Percentiles rank a stretch among this genome's conserved stretches.
Evolutionary conservation across 305 asterid genomes (phyloP).

Genomic region (Plantago lanceolata): DNA sequence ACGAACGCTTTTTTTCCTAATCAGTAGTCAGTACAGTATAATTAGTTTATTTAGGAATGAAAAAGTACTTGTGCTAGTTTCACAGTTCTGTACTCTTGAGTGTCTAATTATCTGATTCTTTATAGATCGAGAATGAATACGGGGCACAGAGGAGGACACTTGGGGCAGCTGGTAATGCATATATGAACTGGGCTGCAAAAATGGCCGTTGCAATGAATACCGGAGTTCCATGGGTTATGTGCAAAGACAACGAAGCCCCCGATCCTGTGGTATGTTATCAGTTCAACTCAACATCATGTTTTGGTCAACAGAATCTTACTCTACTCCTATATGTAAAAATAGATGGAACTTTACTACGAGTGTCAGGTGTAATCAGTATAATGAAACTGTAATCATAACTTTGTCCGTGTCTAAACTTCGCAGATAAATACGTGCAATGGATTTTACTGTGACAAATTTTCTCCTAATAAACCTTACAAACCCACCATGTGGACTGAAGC

Average conservation of each 20-base stretch:
- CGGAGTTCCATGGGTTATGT: conserved; percentile 72
- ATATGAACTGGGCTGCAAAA: conserved; percentile 57
- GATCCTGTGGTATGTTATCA: conserved; percentile 45
- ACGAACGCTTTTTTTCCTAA: neutral
- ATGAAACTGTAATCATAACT: neutral
- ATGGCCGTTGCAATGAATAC: conserved; percentile 60
- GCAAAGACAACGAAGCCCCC: conserved; percentile 68
- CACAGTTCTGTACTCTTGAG: neutral
- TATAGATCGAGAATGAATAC: conserved; percentile 63
- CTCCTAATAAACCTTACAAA: conserved; percentile 66
- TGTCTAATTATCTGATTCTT: neutral
- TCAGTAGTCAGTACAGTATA: too few relatives aligned
- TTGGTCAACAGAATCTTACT: neutral
- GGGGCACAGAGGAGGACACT: conserved; percentile 40
- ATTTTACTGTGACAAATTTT: conserved; percentile 49
- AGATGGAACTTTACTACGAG: neutral
- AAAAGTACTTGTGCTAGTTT: neutral
- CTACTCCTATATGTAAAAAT: neutral
- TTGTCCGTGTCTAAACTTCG: conserved; percentile 1
- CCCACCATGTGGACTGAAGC: conserved; percentile 70
- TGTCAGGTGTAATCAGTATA: neutral
- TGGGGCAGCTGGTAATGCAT: conserved; percentile 50
- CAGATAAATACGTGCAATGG: conserved; percentile 72
- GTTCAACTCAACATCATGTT: neutral
- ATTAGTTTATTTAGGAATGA: too few relatives aligned